These are phyloP conservation scores for Aspergillus cavernicola DNA, from an alignment of 495 filamentous ascomycete species.

Conservation along the genomic window DNA sequence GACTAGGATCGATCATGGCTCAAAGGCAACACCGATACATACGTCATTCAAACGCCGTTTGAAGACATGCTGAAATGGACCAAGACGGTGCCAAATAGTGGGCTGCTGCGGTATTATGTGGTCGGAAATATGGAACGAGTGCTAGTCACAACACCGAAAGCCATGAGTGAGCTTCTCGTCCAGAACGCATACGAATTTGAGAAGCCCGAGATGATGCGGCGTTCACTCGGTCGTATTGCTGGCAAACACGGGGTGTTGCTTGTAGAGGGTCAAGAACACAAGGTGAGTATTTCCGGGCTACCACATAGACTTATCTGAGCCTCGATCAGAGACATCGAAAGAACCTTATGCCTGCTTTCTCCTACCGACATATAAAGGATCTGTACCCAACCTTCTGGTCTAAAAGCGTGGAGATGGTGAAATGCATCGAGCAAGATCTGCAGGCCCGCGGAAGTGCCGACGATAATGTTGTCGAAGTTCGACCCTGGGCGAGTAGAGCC, in stretches of 20 bases:
- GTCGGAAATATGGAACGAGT: conserved; percentile 70
- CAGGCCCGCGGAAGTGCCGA: conserved; percentile 13
- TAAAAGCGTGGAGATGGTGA: conserved; percentile 56
- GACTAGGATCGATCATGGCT: conserved; percentile 35
- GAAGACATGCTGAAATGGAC: conserved; percentile 36
- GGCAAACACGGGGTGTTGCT: conserved; percentile 70
- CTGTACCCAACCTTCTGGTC: conserved; percentile 81
- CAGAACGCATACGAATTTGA: conserved; percentile 73
- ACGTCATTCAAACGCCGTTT: conserved; percentile 47
- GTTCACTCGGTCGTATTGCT: conserved; percentile 58
- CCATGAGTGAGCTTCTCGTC: conserved; percentile 60
- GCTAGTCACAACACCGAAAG: conserved; percentile 61
- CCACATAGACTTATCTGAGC: neutral
- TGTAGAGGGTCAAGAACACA: conserved; percentile 84
- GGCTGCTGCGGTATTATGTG: conserved; percentile 68
- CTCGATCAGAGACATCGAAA: conserved; percentile 56
- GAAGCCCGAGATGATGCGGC: conserved; percentile 60
- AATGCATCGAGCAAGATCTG: conserved; percentile 36
- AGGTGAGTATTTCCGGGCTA: conserved; percentile 28
- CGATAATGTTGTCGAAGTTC: conserved; percentile 51
- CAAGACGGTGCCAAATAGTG: conserved; percentile 68
- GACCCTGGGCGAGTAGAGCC: conserved; percentile 62
- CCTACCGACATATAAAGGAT: conserved; percentile 81
- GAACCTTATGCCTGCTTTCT: conserved; percentile 78
- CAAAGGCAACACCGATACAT: conserved; percentile 26